Evolutionary conservation across 2,329 filamentous ascomycete genomes (phyloP), one percentile per base, ranked within the genome.

Genomic region (Blastomyces parvus): DNA sequence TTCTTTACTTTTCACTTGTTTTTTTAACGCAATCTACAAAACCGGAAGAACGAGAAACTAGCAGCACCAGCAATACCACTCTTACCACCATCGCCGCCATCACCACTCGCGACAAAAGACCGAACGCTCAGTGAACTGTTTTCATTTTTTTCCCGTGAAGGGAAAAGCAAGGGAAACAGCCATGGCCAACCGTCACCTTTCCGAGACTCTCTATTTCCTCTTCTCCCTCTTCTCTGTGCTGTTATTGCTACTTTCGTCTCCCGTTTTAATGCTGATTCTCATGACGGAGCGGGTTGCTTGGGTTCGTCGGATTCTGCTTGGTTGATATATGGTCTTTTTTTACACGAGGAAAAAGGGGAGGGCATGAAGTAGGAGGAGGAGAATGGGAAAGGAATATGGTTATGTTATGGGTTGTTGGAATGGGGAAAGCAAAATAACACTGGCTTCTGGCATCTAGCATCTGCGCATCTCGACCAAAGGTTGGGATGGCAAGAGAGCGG

Each of bases 21-120:
- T 33, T 40, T 56, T n/a, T 13, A n/a, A 56, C 17, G 53, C 27
- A 38, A 38, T 22, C 27, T 36, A 56, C 53, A n/a, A 38, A 38
- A 22, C 40, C 53, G 14, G 19, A 30, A 38, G 30, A 25, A 25
- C 53, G 33, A 22, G 30, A 38, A 33, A 38, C 17, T n/a, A 11
- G 19, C 30, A 38, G 22, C 6, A 40, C 1, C 53, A n/a, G 17
- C 19, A 33, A 64, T 65, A 62, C 67, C 67, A 66, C 40, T 13
- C 40, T 14, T 13, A 14, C 40, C 40, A 42, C 40, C 40, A 42
- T 14, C 40, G 11, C 13, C 40, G 17, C 40, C 40, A 42, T 42
- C 44, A 48, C 9, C 44, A 48, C 44, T 22, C 44, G 44, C 19
- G 9, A 48, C 3, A 14, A 13, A 19, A 5, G 22, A 48, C 3